Evolutionary conservation across 257 asterid species (phyloP).

Genomic region (Nicotiana sylvestris): DNA sequence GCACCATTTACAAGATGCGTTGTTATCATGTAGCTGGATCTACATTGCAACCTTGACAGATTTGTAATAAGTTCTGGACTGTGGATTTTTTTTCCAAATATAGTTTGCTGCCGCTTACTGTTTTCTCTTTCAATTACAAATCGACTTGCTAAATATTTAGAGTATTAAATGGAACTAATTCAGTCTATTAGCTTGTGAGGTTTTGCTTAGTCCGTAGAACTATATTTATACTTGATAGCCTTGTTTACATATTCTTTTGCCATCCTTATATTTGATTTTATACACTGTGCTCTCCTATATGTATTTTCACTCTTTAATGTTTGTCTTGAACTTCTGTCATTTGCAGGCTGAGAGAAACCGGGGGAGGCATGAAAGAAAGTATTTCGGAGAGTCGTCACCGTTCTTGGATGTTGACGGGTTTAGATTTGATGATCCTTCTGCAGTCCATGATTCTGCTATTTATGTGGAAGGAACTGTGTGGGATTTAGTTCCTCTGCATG

Average conservation of each 20-base stretch:
- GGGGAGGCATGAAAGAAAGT: slow-evolving; percentile 9
- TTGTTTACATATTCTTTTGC: not conserved
- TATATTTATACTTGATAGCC: not conserved
- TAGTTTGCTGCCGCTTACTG: not conserved
- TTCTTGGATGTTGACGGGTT: not conserved
- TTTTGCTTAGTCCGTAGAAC: not conserved
- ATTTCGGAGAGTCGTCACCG: slow-evolving; percentile 5
- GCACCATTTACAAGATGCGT: not conserved
- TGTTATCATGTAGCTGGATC: not conserved
- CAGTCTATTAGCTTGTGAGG: not conserved
- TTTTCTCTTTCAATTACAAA: not conserved
- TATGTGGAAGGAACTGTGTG: slow-evolving; percentile 39
- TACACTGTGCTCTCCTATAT: not conserved
- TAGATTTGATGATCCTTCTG: slow-evolving; percentile 12
- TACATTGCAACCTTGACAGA: not conserved
- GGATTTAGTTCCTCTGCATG: slow-evolving; percentile 39
- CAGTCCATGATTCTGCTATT: not conserved
- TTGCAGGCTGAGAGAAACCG: slow-evolving; percentile 31
- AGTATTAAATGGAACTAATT: not conserved
- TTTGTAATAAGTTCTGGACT: not conserved
- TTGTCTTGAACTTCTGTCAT: not conserved
- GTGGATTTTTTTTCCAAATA: not conserved
- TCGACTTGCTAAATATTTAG: not conserved
- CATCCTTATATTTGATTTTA: slow-evolving; percentile 9
- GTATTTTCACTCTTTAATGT: not conserved